Evolutionary conservation across 306 rosid genomes (phyloP).

Genomic region (Gynostemma pentaphyllum): DNA sequence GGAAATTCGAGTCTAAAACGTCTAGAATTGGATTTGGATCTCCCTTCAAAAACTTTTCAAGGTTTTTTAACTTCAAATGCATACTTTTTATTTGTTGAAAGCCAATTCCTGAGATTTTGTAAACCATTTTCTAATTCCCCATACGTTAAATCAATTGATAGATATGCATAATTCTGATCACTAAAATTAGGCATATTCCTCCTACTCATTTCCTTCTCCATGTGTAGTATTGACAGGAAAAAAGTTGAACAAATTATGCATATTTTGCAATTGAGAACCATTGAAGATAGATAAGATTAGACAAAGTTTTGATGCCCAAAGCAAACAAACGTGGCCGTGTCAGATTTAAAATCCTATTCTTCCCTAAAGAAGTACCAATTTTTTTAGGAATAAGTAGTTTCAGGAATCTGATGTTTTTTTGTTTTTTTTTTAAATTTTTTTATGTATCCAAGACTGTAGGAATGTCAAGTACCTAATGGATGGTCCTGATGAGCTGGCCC

Average conservation of each 20-base stretch:
- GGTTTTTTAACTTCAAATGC: neutral
- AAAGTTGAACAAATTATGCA: neutral
- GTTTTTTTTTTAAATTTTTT: neutral
- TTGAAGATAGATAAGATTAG: neutral
- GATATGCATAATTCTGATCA: neutral
- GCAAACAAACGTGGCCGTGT: neutral
- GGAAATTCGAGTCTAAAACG: neutral
- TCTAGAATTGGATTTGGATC: neutral
- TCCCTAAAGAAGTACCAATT: neutral
- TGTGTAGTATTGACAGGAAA: conserved; percentile 3
- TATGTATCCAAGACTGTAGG: neutral
- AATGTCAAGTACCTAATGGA: conserved; percentile 1
- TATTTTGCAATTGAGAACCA: neutral
- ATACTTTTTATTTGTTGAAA: neutral
- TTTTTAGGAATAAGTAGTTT: neutral
- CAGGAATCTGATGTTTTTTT: conserved; percentile 6
- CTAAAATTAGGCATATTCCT: neutral
- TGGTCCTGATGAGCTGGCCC: neutral
- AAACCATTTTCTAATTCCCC: neutral
- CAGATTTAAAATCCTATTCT: neutral
- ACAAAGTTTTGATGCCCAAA: neutral
- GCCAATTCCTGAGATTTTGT: neutral
- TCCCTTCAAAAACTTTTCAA: neutral
- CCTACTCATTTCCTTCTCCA: conserved; percentile 9
- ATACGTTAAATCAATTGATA: neutral